Conservation (phyloP, 2,329 filamentous ascomycete genomes). For the Diaporthe citri region DNA sequence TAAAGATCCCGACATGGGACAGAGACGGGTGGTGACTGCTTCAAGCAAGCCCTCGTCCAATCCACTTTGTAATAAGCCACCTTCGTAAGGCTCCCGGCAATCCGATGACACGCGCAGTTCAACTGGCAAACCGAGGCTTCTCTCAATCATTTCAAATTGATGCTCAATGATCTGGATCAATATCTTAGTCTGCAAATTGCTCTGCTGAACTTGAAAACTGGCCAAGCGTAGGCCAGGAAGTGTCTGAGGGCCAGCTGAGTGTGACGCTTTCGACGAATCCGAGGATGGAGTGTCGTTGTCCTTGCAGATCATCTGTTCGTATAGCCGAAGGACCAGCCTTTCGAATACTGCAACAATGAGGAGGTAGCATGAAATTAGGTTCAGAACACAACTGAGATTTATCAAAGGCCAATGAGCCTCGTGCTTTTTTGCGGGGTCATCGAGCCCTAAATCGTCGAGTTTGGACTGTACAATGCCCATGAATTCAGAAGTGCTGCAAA, state of each 20-base stretch:
- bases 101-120: background rate
- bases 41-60: background rate
- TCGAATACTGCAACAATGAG: background rate
- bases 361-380: background rate
- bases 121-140: background rate
- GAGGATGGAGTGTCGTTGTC: background rate
- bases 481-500: conserved; percentile 15
- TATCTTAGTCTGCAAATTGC: background rate
- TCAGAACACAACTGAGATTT: conserved; percentile 3
- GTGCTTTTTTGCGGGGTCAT: background rate
- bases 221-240: background rate
- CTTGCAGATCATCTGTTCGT: background rate
- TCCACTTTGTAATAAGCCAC: background rate
- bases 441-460: background rate
- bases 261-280: background rate
- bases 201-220: background rate
- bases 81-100: background rate
- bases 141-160: conserved; percentile 12
- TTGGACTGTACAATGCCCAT: conserved; percentile 8
- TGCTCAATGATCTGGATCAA: conserved; percentile 2
- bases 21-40: background rate
- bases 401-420: background rate
- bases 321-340: background rate
- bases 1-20: background rate
- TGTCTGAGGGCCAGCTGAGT: background rate